Conservation (phyloP, 352 stramenopile species). For the Globisporangium uncinulatum region DNA sequence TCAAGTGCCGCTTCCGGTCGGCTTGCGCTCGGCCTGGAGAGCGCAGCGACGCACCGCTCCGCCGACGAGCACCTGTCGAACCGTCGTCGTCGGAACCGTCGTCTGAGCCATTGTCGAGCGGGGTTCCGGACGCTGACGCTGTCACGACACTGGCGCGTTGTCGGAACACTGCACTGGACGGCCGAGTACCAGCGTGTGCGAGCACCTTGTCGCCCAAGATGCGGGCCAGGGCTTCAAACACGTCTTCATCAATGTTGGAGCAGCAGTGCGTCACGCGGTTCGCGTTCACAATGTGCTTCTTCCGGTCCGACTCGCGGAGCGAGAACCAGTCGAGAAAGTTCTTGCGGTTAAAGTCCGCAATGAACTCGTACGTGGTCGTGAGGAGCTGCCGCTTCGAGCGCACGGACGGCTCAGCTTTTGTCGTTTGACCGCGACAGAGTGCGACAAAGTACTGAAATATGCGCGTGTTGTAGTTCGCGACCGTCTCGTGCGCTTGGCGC, state of each 20-base stretch:
- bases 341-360: slow-evolving; percentile 13
- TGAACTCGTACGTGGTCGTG: slow-evolving; percentile 12
- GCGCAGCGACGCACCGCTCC: not conserved
- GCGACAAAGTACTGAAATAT: slow-evolving; percentile 7
- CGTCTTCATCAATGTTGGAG: slow-evolving; percentile 14
- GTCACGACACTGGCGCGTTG: not conserved
- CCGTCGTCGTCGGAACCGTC: not conserved
- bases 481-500: not conserved
- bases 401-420: slow-evolving; percentile 7
- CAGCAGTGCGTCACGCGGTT: slow-evolving; percentile 9
- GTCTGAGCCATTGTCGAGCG: not conserved
- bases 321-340: slow-evolving; percentile 15
- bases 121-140: too few relatives aligned
- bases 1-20: slow-evolving; percentile 6
- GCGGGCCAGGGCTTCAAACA: slow-evolving; percentile 8
- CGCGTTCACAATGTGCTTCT: slow-evolving; percentile 12
- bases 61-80: not conserved
- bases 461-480: slow-evolving; percentile 6
- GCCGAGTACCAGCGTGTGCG: not conserved
- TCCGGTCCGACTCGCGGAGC: slow-evolving; percentile 10
- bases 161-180: slow-evolving; percentile 5
- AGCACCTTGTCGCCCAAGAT: slow-evolving; percentile 8
- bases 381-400: slow-evolving; percentile 10
- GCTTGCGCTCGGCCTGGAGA: not conserved
- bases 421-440: not conserved